These are phyloP conservation scores for Hydrangea macrophylla DNA, from an alignment of 148 eudicot genomes.

Conservation along the genomic window DNA sequence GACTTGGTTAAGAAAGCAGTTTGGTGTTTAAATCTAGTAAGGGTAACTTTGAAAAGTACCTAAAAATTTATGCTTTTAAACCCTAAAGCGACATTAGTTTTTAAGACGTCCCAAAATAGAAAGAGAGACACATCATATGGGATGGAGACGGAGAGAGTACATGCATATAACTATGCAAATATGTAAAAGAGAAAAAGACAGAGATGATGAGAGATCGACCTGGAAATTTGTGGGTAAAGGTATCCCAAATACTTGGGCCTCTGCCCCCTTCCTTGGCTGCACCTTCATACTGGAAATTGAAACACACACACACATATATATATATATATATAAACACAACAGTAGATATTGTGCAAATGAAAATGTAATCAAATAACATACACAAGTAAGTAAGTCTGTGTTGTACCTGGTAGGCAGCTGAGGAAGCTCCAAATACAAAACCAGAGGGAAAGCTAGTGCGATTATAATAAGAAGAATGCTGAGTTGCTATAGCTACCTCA, in stretches of 20 bases:
- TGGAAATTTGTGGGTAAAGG: slow-evolving; percentile 10
- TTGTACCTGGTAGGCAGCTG: slow-evolving; percentile 18
- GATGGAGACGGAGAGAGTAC: no score
- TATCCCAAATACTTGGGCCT: slow-evolving; percentile 28
- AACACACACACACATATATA: no score
- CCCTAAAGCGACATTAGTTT: no score
- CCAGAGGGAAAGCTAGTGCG: slow-evolving; percentile 8
- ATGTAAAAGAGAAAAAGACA: no score
- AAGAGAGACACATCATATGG: no score
- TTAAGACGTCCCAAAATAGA: no score
- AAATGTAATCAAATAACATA: neutral
- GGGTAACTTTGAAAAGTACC: no score
- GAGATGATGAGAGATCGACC: slow-evolving; percentile 9
- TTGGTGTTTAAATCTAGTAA: no score
- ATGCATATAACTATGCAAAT: no score
- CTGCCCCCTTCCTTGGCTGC: slow-evolving; percentile 17
- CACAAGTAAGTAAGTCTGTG: neutral
- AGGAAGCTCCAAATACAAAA: slow-evolving; percentile 16
- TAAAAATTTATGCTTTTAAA: no score
- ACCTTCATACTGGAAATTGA: slow-evolving; percentile 21
- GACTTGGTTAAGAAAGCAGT: no score
- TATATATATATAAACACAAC: neutral
- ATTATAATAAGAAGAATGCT: neutral
- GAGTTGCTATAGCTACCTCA: neutral
- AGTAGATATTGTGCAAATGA: neutral